A percentile compares a stretch with the other conserved stretches of the same genome.
These are phyloP conservation scores for Sarocladium strictum DNA, from an alignment of 2,329 filamentous ascomycete species.

Conservation along the genomic window DNA sequence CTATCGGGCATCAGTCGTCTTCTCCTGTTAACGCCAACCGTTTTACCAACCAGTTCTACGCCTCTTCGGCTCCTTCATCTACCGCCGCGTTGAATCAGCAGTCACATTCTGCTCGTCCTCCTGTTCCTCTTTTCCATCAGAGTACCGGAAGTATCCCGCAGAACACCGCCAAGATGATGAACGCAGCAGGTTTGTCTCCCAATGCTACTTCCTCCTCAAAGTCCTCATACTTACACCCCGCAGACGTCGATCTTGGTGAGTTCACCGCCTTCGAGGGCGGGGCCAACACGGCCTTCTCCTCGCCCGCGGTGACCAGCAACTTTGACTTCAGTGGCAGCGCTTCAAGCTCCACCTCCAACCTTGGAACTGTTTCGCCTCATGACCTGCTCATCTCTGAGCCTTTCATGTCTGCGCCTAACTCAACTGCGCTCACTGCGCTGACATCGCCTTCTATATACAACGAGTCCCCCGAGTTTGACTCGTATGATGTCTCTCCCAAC, in stretches of 20 bases:
- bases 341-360: slow-evolving; percentile 45
- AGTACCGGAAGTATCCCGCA: slow-evolving; percentile 47
- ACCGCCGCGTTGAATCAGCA: slow-evolving; percentile 51
- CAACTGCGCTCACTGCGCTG: slow-evolving; percentile 72
- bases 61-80: slow-evolving; percentile 59
- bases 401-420: slow-evolving; percentile 73
- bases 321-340: slow-evolving; percentile 45
- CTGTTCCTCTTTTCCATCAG: slow-evolving; percentile 68
- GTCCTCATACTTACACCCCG: slow-evolving; percentile 25
- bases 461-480: slow-evolving; percentile 71
- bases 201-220: neutral
- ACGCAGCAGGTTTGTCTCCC: slow-evolving; percentile 31
- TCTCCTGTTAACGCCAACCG: slow-evolving; percentile 50
- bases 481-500: slow-evolving; percentile 73
- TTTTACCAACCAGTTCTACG: slow-evolving; percentile 59
- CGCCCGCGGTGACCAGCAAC: slow-evolving; percentile 42
- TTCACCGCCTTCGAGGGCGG: slow-evolving; percentile 51
- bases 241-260: slow-evolving; percentile 55
- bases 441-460: slow-evolving; percentile 78
- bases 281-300: slow-evolving; percentile 45
- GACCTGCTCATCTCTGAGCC: slow-evolving; percentile 68
- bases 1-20: slow-evolving; percentile 46
- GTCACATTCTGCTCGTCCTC: slow-evolving; percentile 51
- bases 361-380: slow-evolving; percentile 76
- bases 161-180: slow-evolving; percentile 35